Evolutionary conservation across 306 rosid genomes (phyloP).

Genomic region (Pueraria montana): DNA sequence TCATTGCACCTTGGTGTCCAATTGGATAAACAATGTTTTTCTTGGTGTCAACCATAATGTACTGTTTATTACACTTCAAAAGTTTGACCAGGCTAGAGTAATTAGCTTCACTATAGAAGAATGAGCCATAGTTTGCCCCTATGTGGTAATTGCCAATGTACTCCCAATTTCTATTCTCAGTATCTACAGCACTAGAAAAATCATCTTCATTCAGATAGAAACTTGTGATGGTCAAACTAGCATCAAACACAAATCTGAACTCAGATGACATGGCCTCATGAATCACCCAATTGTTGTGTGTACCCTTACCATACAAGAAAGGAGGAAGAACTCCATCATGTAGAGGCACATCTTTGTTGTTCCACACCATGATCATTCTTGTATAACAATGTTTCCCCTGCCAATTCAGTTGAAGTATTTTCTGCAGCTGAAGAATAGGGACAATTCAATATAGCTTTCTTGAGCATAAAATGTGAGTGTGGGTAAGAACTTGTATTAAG

Average conservation of each 20-base stretch:
- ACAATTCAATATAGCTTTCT: slow-evolving; percentile 46
- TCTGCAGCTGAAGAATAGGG: slow-evolving; percentile 69
- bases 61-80: slow-evolving; percentile 59
- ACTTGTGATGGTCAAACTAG: slow-evolving; percentile 80
- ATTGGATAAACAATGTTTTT: slow-evolving; percentile 54
- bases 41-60: slow-evolving; percentile 59
- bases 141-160: slow-evolving; percentile 69
- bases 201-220: slow-evolving; percentile 57
- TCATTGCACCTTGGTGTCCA: slow-evolving; percentile 41
- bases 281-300: slow-evolving; percentile 81
- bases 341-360: slow-evolving; percentile 72
- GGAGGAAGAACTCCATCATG: slow-evolving; percentile 95
- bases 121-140: slow-evolving; percentile 80
- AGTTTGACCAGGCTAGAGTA: slow-evolving; percentile 66
- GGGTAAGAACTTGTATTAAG: too few species aligned
- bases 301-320: slow-evolving; percentile 81
- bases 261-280: slow-evolving; percentile 83
- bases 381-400: slow-evolving; percentile 63
- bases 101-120: slow-evolving; percentile 60
- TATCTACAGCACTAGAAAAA: slow-evolving; percentile 49
- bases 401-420: slow-evolving; percentile 55
- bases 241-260: slow-evolving; percentile 87
- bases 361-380: slow-evolving; percentile 85
- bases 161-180: slow-evolving; percentile 79
- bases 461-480: slow-evolving; percentile 5